Evolutionary conservation across 345 rosid species (phyloP).

Genomic region (Isatis tinctoria): DNA sequence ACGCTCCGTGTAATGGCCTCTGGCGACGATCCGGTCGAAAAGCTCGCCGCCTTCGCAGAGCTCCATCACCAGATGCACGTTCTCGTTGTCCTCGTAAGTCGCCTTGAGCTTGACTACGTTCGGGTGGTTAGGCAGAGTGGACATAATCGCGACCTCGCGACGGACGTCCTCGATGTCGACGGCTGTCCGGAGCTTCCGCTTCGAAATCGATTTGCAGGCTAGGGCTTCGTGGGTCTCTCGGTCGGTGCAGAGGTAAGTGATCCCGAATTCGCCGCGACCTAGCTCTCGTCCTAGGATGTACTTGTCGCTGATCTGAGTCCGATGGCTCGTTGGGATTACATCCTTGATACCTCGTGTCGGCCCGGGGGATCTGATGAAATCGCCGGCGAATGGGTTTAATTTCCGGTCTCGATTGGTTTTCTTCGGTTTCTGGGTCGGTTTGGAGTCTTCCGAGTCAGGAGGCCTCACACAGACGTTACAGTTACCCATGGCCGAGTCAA

Average conservation of each 20-base stretch:
- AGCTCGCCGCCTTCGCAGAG: constrained; percentile 96
- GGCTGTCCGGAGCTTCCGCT: constrained; percentile 83
- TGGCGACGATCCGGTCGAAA: constrained; percentile 90
- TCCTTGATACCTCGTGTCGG: constrained; percentile 76
- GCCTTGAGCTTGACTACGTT: constrained; percentile 87
- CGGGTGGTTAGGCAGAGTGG: constrained; percentile 76
- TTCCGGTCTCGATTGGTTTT: constrained; percentile 37
- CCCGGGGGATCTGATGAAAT: constrained; percentile 41
- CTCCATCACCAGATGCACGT: constrained; percentile 95
- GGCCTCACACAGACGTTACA: constrained; percentile 83
- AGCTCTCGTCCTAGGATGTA: constrained; percentile 81
- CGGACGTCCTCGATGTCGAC: constrained; percentile 89
- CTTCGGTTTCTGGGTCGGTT: constrained; percentile 31
- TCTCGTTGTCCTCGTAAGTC: constrained; percentile 84
- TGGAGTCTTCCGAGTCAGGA: constrained; percentile 39
- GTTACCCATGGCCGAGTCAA: constrained; percentile 66
- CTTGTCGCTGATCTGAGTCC: constrained; percentile 75
- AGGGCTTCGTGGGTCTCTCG: constrained; percentile 62
- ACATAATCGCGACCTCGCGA: constrained; percentile 91
- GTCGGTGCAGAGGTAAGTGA: constrained; percentile 89
- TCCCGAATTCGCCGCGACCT: constrained; percentile 95
- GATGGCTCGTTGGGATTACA: constrained; percentile 52
- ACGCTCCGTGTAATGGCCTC: constrained; percentile 91
- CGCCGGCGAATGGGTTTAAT: constrained; percentile 56
- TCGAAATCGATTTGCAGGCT: constrained; percentile 90